These are phyloP conservation scores for Apiotrichum sp. DNA, from an alignment of 1,284 basidiomycete species.

Conservation along the genomic window DNA sequence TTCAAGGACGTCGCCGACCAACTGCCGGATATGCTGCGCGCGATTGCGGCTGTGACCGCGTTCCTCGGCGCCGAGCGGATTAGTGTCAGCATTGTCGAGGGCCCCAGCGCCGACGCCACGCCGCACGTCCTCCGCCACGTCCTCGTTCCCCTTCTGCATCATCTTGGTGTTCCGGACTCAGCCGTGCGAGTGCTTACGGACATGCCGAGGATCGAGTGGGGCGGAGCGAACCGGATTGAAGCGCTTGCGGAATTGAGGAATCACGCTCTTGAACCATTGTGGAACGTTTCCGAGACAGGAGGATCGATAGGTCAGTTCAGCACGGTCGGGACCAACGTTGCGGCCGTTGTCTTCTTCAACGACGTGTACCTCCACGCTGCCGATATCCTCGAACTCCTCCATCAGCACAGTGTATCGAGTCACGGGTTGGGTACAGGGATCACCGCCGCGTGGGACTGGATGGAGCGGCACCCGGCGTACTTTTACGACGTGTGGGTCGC, in stretches of 20 bases:
- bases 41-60: conserved; percentile 34
- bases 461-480: conserved; percentile 37
- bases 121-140: conserved; percentile 31
- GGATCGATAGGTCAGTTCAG: neutral
- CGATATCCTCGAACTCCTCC: conserved; percentile 42
- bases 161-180: conserved; percentile 30
- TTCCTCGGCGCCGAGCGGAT: conserved; percentile 37
- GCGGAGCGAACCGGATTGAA: conserved; percentile 40
- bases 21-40: conserved; percentile 42
- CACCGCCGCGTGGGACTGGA: conserved; percentile 46
- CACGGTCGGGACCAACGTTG: conserved; percentile 18
- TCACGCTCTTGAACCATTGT: conserved; percentile 39
- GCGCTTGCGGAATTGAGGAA: conserved; percentile 43
- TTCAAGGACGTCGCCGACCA: conserved; percentile 39
- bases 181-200: conserved; percentile 32
- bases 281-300: conserved; percentile 25
- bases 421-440: conserved; percentile 27
- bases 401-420: conserved; percentile 35
- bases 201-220: conserved; percentile 36
- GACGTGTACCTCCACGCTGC: conserved; percentile 44
- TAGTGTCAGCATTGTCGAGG: conserved; percentile 44
- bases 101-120: conserved; percentile 44
- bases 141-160: conserved; percentile 30
- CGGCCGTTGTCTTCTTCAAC: conserved; percentile 45
- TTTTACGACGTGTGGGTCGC: conserved; percentile 48